phyloP scores from a whole-genome alignment of 371 early-diverging fungal genomes.

The Parasitella parasitica region DNA sequence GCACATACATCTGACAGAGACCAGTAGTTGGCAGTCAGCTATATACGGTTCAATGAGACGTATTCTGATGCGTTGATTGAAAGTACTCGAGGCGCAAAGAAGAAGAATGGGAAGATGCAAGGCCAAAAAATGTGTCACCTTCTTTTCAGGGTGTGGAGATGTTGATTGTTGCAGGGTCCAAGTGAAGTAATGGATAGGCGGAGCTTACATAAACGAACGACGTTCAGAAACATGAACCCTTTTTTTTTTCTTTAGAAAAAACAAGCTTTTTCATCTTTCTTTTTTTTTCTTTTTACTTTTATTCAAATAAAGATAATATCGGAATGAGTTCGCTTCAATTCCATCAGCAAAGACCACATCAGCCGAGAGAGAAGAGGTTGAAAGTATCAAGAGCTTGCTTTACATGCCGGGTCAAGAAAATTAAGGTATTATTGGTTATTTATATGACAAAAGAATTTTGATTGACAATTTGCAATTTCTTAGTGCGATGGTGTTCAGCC shows the following conservation, averaged over 20 bases:
- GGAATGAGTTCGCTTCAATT: conserved; percentile 5
- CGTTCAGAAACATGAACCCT: conserved; percentile 24
- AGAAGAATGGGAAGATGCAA: too few relatives aligned
- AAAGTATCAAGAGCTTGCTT: conserved; percentile 50
- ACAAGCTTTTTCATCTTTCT: not conserved
- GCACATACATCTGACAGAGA: too few relatives aligned
- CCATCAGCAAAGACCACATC: not conserved
- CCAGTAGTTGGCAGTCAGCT: too few relatives aligned
- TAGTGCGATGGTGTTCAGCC: conserved; percentile 38
- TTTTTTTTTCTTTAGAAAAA: conserved; percentile 11
- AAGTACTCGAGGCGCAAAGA: too few relatives aligned
- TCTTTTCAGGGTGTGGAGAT: not conserved
- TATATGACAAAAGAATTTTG: not conserved
- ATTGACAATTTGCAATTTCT: not conserved
- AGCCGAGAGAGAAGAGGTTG: conserved; percentile 35
- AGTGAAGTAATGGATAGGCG: conserved; percentile 2
- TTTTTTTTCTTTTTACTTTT: conserved; percentile 1
- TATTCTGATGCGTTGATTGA: too few relatives aligned
- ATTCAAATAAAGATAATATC: not conserved
- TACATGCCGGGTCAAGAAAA: conserved; percentile 52
- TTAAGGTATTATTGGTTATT: conserved; percentile 32
- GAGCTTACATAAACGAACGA: conserved; percentile 21
- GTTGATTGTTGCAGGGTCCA: not conserved
- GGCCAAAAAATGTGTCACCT: not conserved
- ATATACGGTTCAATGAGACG: too few relatives aligned